phyloP scores from a whole-genome alignment of 2,329 filamentous ascomycete genomes.

The Leptographium wingfieldii region DNA sequence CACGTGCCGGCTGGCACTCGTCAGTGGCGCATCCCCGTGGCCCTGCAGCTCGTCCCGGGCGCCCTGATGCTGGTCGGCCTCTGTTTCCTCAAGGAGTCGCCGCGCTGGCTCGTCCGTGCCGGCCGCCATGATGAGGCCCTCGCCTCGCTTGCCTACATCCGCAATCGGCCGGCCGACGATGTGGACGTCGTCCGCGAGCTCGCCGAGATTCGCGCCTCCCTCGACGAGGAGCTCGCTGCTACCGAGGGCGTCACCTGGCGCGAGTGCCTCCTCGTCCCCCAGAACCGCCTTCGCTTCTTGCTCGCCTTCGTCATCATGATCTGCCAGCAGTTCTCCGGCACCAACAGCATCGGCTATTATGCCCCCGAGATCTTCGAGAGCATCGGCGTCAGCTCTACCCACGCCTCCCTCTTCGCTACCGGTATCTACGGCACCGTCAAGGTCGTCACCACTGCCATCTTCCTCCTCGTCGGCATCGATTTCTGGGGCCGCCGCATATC shows the following conservation, averaged over 20 bases:
- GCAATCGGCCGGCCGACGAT: constrained; percentile 50
- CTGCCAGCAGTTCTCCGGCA: constrained; percentile 59
- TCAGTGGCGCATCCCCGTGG: constrained; percentile 39
- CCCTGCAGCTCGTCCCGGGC: constrained; percentile 52
- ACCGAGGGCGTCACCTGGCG: constrained; percentile 3
- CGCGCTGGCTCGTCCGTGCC: constrained; percentile 65
- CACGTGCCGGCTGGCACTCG: constrained; percentile 23
- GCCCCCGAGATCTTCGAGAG: constrained; percentile 50
- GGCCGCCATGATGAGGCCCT: constrained; percentile 53
- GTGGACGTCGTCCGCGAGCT: constrained; percentile 62
- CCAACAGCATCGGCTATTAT: constrained; percentile 56
- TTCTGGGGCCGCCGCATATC: constrained; percentile 13
- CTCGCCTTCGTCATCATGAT: constrained; percentile 2
- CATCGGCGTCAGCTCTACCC: constrained; percentile 46
- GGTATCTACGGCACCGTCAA: constrained; percentile 29
- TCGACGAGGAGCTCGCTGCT: neutral
- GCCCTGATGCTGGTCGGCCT: constrained; percentile 53
- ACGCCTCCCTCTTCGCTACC: constrained; percentile 46
- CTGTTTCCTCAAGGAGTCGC: constrained; percentile 55
- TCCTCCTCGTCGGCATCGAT: constrained; percentile 13
- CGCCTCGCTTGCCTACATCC: constrained; percentile 57
- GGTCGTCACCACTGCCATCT: constrained; percentile 12
- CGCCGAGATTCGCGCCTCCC: constrained; percentile 47
- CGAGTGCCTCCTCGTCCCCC: constrained; percentile 16
- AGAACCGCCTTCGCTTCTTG: constrained; percentile 2